phyloP scores from a whole-genome alignment of 805 yeast genomes.

The Ogataea ramenticola region DNA sequence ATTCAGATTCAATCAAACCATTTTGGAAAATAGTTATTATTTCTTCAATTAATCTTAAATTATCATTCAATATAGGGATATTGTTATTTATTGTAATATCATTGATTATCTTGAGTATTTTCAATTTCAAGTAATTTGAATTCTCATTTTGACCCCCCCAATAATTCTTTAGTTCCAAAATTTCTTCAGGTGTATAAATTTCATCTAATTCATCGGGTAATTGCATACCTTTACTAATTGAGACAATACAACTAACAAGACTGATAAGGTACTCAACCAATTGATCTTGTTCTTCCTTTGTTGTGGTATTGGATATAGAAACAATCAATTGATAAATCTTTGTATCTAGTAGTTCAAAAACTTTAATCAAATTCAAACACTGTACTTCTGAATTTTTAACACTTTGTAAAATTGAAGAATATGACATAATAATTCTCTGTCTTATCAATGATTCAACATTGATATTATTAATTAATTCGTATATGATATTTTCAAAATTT shows the following conservation, averaged over 20 bases:
- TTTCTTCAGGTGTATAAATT: constrained; percentile 27
- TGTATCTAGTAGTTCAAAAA: constrained; percentile 17
- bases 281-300: constrained; percentile 5
- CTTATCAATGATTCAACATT: constrained; percentile 39
- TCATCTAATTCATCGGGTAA: constrained; percentile 44
- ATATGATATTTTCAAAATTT: constrained; percentile 39
- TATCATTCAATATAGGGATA: constrained; percentile 29
- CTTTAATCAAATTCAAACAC: constrained; percentile 20
- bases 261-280: constrained; percentile 45
- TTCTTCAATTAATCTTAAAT: constrained; percentile 50
- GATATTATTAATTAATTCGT: constrained; percentile 37
- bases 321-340: constrained; percentile 1
- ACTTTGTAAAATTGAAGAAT: constrained; percentile 55
- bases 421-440: constrained; percentile 54
- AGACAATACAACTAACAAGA: constrained; percentile 55
- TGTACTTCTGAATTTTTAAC: constrained; percentile 40
- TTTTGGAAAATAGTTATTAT: constrained; percentile 54
- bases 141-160: too few species aligned
- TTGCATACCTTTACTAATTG: constrained; percentile 63
- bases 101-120: constrained; percentile 33
- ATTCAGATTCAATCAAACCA: constrained; percentile 55
- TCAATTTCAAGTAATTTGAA: constrained; percentile 41
- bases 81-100: constrained; percentile 31
- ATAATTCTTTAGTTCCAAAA: constrained; percentile 16
- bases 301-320: constrained; percentile 7